Evolutionary conservation across 345 rosid genomes (phyloP).

Genomic region (Hibiscus tridactylites): DNA sequence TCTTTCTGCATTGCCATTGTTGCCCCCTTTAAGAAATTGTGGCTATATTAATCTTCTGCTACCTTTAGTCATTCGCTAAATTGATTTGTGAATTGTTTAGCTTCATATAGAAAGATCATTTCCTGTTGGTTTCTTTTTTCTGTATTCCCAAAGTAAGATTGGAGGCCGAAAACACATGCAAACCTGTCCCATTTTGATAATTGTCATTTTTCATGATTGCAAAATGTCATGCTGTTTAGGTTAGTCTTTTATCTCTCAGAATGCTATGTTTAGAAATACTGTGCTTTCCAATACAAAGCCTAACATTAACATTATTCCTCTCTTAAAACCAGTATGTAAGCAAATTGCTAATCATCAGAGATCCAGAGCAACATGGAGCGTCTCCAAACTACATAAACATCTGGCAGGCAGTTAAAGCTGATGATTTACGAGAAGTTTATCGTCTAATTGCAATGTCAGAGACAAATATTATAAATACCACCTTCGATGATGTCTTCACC

Average conservation of each 20-base stretch:
- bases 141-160: background rate
- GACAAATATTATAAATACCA: constrained; percentile 40
- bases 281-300: background rate
- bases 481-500: constrained; percentile 42
- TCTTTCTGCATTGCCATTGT: background rate
- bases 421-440: constrained; percentile 62
- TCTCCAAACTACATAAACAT: constrained; percentile 25
- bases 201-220: background rate
- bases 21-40: background rate
- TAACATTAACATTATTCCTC: constrained; percentile 13
- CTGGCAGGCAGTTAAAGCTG: constrained; percentile 70
- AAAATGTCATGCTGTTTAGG: background rate
- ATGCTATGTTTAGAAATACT: background rate
- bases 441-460: constrained; percentile 48
- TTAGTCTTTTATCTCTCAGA: background rate
- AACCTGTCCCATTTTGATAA: background rate
- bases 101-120: background rate
- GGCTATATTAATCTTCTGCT: background rate
- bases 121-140: background rate
- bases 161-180: background rate
- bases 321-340: constrained; percentile 50
- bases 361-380: constrained; percentile 20
- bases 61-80: background rate
- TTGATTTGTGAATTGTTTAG: background rate
- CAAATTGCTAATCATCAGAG: constrained; percentile 44